Evolutionary conservation across 2,329 filamentous ascomycete genomes (phyloP), one percentile per base, ranked within the genome.

Genomic region (Amauroascus niger): DNA sequence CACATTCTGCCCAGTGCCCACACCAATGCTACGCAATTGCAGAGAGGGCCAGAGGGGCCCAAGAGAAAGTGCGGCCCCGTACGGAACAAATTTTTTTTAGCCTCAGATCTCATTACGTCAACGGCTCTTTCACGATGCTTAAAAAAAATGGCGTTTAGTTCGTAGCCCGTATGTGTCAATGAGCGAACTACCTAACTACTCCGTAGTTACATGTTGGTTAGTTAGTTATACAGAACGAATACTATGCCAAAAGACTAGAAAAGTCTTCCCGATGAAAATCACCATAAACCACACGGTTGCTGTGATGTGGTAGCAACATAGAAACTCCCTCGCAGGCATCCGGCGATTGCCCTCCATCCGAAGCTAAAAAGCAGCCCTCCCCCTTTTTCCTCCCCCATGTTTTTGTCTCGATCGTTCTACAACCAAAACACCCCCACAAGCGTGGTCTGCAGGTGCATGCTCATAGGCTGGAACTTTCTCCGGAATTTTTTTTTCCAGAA

Each of bases 381-480:
- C n/a, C n/a, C n/a, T n/a, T n/a, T n/a, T n/a, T n/a, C n/a, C n/a
- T 41, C 37, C 37, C 40, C 40, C 40, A 20, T 16, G 40, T 26
- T 20, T n/a, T 33, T n/a, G 45, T 48, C 45, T 48, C 28, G 45
- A 32, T 28, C 28, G 26, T 35, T 44, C 37, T 2, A 45, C 11
- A 13, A 35, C 22, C 20, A 32, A 30, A n/a, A 22, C 3, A 22
- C 18, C 28, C 49, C 39, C 20, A 44, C 49, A 52, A 46, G 49
- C 49, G 49, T 52, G 49, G 40, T 26, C 40, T 44, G 40, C 49
- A 24, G 40, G 37, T 45, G 49, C 39, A 16, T 35, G n/a, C 39
- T 52, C 26, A 52, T 52, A 52, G 49, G 49, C 49, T 46, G 40
- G 32, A 37, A 40, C 14, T 41, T 30, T 50, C 48, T 50, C 48